A percentile compares a stretch with the other conserved stretches of the same genome.
phyloP scores from a whole-genome alignment of 2,329 filamentous ascomycete genomes.

The Clonostachys sp. region DNA sequence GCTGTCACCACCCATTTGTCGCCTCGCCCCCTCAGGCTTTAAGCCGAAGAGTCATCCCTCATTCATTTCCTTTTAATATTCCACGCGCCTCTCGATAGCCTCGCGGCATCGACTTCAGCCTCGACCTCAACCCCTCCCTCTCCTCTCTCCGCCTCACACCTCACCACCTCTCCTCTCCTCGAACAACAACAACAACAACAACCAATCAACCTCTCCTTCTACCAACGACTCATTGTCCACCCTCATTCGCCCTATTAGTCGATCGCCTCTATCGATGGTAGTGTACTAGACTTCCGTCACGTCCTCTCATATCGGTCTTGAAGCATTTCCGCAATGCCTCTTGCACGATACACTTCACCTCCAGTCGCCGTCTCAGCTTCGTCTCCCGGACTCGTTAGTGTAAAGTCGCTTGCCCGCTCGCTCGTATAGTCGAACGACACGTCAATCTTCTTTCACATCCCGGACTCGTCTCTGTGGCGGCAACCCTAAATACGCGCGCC shows the following conservation, averaged over 20 bases:
- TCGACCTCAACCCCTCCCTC: neutral
- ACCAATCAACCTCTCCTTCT: neutral
- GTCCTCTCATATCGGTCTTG: slow-evolving; percentile 3
- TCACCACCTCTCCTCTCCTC: neutral
- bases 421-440: slow-evolving; percentile 31
- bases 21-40: slow-evolving; percentile 1
- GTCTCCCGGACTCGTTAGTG: slow-evolving; percentile 55
- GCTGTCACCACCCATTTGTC: slow-evolving; percentile 1
- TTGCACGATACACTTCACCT: slow-evolving; percentile 44
- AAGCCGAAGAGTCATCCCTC: slow-evolving; percentile 2
- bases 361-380: slow-evolving; percentile 61
- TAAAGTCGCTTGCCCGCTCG: slow-evolving; percentile 38
- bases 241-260: neutral
- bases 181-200: neutral
- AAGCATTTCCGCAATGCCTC: slow-evolving; percentile 49
- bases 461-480: slow-evolving; percentile 32
- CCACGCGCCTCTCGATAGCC: no score
- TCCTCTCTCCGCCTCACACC: neutral
- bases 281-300: slow-evolving; percentile 21
- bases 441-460: slow-evolving; percentile 29
- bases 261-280: slow-evolving; percentile 20
- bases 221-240: neutral
- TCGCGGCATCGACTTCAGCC: neutral
- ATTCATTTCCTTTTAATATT: no score
- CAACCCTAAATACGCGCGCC: slow-evolving; percentile 20